These are phyloP conservation scores for Logfia minima DNA, from an alignment of 129 eudicot species.

Conservation along the genomic window DNA sequence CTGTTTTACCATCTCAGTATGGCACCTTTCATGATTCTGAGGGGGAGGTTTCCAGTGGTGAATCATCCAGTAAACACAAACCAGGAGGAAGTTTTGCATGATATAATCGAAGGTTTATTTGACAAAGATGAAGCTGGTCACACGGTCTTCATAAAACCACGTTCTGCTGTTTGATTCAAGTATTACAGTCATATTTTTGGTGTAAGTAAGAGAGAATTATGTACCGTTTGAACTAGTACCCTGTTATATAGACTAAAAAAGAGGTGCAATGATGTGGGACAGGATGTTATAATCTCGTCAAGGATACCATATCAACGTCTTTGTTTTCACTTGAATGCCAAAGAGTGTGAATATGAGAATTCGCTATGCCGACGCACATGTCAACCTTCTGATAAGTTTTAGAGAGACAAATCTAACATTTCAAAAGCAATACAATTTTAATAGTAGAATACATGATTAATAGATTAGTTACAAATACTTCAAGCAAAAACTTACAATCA, in stretches of 20 bases:
- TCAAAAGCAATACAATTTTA: neutral
- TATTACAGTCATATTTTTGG: neutral
- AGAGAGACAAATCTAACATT: no score
- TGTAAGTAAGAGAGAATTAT: conserved; percentile 6
- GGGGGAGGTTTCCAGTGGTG: conserved; percentile 30
- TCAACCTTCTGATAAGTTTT: no score
- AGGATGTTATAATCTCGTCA: neutral
- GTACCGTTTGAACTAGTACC: neutral
- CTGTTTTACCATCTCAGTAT: conserved; percentile 61
- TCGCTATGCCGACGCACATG: neutral
- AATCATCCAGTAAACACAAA: conserved; percentile 34
- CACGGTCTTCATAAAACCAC: conserved; percentile 47
- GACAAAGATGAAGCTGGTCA: conserved; percentile 68
- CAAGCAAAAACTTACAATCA: neutral
- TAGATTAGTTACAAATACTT: no score
- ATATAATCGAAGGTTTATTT: conserved; percentile 58
- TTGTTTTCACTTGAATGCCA: neutral
- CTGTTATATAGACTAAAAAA: neutral
- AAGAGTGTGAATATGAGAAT: neutral
- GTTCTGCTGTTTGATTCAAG: conserved; percentile 27
- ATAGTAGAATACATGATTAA: no score
- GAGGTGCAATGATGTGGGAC: neutral
- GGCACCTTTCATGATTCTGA: conserved; percentile 73
- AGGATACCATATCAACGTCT: neutral
- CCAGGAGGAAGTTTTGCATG: conserved; percentile 66